Percentiles rank a stretch among this genome's conserved stretches.
Evolutionary conservation across 2,329 filamentous ascomycete species (phyloP).

Genomic region (Penicillium rolfsii): DNA sequence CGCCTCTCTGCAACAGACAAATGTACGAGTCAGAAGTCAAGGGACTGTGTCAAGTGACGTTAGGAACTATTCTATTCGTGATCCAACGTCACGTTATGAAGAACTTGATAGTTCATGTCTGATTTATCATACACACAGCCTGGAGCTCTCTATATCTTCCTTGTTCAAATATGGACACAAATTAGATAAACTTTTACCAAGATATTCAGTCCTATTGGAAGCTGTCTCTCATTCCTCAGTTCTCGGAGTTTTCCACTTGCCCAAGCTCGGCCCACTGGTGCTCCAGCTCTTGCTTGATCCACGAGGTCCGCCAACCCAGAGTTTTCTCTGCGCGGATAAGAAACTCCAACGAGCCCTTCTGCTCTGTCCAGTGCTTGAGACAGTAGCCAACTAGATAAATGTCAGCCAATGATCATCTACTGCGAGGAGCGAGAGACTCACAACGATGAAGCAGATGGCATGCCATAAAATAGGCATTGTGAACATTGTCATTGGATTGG

Average conservation of each 20-base stretch:
- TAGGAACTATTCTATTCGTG: not conserved
- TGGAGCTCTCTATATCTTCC: not conserved
- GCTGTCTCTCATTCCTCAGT: not conserved
- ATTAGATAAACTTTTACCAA: not conserved
- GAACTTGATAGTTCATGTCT: not conserved
- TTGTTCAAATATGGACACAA: not conserved
- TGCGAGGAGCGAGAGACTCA: conserved; percentile 19
- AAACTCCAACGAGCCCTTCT: conserved; percentile 35
- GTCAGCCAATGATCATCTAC: conserved; percentile 1
- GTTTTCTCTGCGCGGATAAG: conserved; percentile 32
- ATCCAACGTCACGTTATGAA: not conserved
- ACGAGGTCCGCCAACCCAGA: conserved; percentile 39
- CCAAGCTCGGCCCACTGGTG: conserved; percentile 36
- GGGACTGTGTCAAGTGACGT: too few species aligned
- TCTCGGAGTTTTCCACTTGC: conserved; percentile 17
- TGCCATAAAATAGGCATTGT: conserved; percentile 41
- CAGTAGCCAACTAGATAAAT: conserved; percentile 37
- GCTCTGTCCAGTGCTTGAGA: conserved; percentile 33
- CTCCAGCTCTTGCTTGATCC: conserved; percentile 36
- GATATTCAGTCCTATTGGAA: not conserved
- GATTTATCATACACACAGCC: too few species aligned
- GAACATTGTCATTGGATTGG: conserved; percentile 39
- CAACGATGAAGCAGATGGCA: conserved; percentile 40
- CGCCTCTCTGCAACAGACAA: not conserved
- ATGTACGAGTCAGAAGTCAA: not conserved